Evolutionary conservation across 495 filamentous ascomycete genomes (phyloP).

Genomic region (Neurospora sublineolata): DNA sequence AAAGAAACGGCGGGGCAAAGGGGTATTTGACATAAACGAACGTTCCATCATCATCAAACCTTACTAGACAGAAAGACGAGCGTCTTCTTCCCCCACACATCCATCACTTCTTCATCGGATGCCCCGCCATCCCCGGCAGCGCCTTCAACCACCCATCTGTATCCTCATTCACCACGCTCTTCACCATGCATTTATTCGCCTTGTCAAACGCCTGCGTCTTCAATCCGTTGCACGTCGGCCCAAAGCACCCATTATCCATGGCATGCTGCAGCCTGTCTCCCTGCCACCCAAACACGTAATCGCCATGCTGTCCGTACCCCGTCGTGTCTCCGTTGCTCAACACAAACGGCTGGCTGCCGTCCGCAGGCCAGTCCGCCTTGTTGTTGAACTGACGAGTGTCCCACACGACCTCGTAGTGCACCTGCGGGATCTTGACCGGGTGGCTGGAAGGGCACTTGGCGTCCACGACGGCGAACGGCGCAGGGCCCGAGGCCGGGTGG

Average conservation of each 20-base stretch:
- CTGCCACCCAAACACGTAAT: slow-evolving; percentile 44
- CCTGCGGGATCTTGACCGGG: slow-evolving; percentile 38
- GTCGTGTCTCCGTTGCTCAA: slow-evolving; percentile 31
- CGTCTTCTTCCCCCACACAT: neutral
- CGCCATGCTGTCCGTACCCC: slow-evolving; percentile 29
- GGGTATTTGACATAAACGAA: neutral
- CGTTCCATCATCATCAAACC: neutral
- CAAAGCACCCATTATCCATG: slow-evolving; percentile 37
- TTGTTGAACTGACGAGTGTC: slow-evolving; percentile 37
- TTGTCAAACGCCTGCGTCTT: slow-evolving; percentile 25
- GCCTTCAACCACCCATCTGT: slow-evolving; percentile 30
- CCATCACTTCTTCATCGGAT: neutral
- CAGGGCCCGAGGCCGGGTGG: slow-evolving; percentile 32
- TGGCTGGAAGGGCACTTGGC: slow-evolving; percentile 36
- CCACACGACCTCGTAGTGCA: slow-evolving; percentile 41
- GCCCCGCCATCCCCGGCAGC: neutral
- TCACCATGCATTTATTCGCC: slow-evolving; percentile 29
- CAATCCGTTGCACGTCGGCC: slow-evolving; percentile 24
- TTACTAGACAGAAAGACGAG: neutral
- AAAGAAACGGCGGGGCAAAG: neutral
- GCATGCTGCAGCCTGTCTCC: slow-evolving; percentile 36
- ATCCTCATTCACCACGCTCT: slow-evolving; percentile 29
- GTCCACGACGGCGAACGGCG: slow-evolving; percentile 31
- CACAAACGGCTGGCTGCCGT: slow-evolving; percentile 39
- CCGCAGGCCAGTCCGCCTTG: slow-evolving; percentile 32